Conservation (phyloP, 2,329 filamentous ascomycete genomes). For the Pseudopyricularia javanii region DNA sequence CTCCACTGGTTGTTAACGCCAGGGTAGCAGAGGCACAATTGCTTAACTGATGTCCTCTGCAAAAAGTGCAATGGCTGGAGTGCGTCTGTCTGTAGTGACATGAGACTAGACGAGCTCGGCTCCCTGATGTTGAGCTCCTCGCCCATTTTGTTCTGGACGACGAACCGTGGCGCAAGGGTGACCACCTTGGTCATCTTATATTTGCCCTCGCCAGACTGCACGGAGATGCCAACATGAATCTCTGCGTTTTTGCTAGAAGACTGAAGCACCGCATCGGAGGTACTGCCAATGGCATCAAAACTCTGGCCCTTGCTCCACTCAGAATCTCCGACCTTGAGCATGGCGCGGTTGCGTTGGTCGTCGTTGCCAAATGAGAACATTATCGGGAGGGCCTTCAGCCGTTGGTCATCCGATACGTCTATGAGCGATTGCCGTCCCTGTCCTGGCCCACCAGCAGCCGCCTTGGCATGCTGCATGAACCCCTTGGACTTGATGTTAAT, state of each 20-base stretch:
- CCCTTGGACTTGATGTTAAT: slow-evolving; percentile 82
- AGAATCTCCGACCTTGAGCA: slow-evolving; percentile 80
- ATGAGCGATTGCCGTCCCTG: slow-evolving; percentile 17
- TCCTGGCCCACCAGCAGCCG: slow-evolving; percentile 55
- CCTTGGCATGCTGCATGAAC: slow-evolving; percentile 70
- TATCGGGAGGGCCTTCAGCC: slow-evolving; percentile 70
- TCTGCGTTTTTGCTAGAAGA: slow-evolving; percentile 61
- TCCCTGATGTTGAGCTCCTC: slow-evolving; percentile 87
- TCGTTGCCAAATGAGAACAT: slow-evolving; percentile 93
- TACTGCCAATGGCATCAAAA: slow-evolving; percentile 94
- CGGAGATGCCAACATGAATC: slow-evolving; percentile 81
- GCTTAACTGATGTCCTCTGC: slow-evolving; percentile 70
- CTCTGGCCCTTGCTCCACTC: slow-evolving; percentile 96
- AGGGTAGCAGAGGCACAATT: slow-evolving; percentile 84
- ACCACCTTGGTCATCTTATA: slow-evolving; percentile 97
- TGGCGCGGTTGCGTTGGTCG: slow-evolving; percentile 80
- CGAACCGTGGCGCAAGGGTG: slow-evolving; percentile 81
- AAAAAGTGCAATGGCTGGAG: slow-evolving; percentile 83
- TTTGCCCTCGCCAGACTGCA: slow-evolving; percentile 87
- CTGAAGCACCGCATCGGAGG: slow-evolving; percentile 73
- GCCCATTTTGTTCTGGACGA: slow-evolving; percentile 82
- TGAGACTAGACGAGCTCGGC: slow-evolving; percentile 77
- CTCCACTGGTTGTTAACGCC: slow-evolving; percentile 97
- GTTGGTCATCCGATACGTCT: slow-evolving; percentile 31
- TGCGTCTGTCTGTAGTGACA: slow-evolving; percentile 65